Evolutionary conservation across 345 rosid species (phyloP), one percentile per base, ranked within the genome.

Genomic region (Orychophragmus violaceus): DNA sequence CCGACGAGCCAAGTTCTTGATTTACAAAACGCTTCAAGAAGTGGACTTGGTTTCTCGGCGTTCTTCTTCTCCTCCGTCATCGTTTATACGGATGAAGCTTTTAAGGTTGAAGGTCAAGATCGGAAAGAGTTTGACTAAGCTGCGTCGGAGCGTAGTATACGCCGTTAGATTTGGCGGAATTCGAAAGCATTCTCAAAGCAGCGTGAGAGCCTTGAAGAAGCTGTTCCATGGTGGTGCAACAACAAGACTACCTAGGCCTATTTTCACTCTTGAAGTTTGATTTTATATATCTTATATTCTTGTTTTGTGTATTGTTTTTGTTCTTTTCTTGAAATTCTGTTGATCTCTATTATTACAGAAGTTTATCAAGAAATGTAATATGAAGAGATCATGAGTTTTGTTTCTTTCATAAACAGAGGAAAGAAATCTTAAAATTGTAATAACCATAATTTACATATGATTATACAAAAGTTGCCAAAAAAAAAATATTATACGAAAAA

Each of bases 1-100:
- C 49, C 67, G 85, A 60, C 60, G 82, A 76, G 96, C 98, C 23
- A 94, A 82, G 77, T 93, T 90, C 82, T 81, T 90, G 88, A 85
- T 93, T 67, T 84, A 90, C 84, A 90, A 83, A 70, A 82, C 62
- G 23, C 82, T 21, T 70, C 64, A 57, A 72, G 81, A 76, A 83
- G 73, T 17, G 13, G 75, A 67, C 82, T 6, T 85, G 78, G 10
- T 82, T 75, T 48, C 12, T 78, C 42, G 69, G 6, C 74, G 69
- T 45, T 42, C 61, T 44, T 42, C 61, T 44, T 18, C 52, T 53
- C 7, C n/a, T 22, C 9, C 23, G 10, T 63, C 86, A 2, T 86
- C 86, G n/a, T 84, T 82, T 60, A 4, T 82, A 23, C 67, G 84
- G 62, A 49, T 86, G 74, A 84, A 82, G 77, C 59, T 87, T n/a